Base-by-base conservation (phyloP, 2,329 filamentous ascomycete species). In the Aspergillus pseudoglaucus region DNA sequence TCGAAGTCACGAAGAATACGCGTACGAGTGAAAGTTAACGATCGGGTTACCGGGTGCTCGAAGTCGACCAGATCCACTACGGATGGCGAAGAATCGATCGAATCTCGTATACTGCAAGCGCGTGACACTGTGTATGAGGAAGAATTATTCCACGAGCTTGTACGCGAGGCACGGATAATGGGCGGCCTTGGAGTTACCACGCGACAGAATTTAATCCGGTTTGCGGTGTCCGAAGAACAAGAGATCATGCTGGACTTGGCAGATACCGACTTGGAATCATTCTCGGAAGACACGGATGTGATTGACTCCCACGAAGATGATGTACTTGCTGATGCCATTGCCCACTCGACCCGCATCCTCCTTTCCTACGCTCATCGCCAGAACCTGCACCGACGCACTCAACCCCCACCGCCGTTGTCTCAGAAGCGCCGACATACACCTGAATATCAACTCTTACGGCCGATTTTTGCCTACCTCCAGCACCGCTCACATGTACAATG, bases 141-240 rank as follows among this genome's bases (percentile, higher is more conserved):
- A 2, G 93, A 98, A 63, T 72, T 98, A 1, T 96, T 90, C 78
- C 84, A 95, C 57, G 93, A 98, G 68, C 75, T 97, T 50, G 84
- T 85, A 45, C 80, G 88, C 15, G 93, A 98, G 68, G 83, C 87
- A 0, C 84, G 90, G 14, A 77, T 78, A 0, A 74, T 95, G 18
- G 77, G 84, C 3, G 82, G 83, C 9, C 83, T 87, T 51, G 81
- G 84, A 8, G 84, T 96, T 10, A 78, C 77, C 22, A 78, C 83
- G 12, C 76, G 81, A 32, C 81, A 78, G 12, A 72, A 79, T 22
- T 69, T 75, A 3, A 74, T 89, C 38, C 73, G 74, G 8, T 81
- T 82, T 58, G 70, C 75, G 3, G 64, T 81, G 1, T 73, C 76
- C n/a, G 59, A 74, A 1, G 66, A 74, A 3, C 75, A 77, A n/a